A percentile compares a stretch with the other conserved stretches of the same genome.
These are phyloP conservation scores for Dichotomocladium elegans DNA, from an alignment of 371 early-diverging fungal genomes.

Conservation along the genomic window DNA sequence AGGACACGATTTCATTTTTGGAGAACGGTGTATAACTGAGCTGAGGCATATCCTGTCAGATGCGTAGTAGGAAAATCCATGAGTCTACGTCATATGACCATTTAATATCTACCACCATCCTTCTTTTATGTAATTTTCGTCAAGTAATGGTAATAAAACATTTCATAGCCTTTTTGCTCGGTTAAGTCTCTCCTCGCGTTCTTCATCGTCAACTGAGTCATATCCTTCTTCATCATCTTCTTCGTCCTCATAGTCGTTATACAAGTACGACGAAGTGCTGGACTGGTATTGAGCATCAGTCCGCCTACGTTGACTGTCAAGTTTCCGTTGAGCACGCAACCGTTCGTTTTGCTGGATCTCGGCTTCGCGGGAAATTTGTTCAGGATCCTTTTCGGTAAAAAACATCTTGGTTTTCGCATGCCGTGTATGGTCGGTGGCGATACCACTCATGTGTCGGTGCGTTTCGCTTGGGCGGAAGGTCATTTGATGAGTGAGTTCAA, in stretches of 20 bases:
- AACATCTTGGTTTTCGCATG: slow-evolving; percentile 63
- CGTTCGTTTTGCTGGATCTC: slow-evolving; percentile 41
- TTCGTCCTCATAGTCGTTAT: slow-evolving; percentile 31
- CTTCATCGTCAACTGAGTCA: slow-evolving; percentile 8
- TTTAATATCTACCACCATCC: too few relatives aligned
- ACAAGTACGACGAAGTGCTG: slow-evolving; percentile 15
- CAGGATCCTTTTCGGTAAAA: slow-evolving; percentile 59
- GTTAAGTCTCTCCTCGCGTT: slow-evolving; percentile 1
- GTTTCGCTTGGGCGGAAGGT: slow-evolving; percentile 69
- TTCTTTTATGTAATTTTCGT: too few relatives aligned
- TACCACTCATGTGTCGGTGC: slow-evolving; percentile 63
- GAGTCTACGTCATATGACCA: too few relatives aligned
- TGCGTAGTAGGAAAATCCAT: too few relatives aligned
- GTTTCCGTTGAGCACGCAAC: slow-evolving; percentile 39
- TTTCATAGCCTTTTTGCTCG: slow-evolving; percentile 1
- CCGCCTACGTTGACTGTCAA: slow-evolving; percentile 36
- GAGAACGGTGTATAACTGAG: too few relatives aligned
- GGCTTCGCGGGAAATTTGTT: slow-evolving; percentile 33
- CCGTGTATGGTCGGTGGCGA: slow-evolving; percentile 66
- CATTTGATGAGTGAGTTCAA: slow-evolving; percentile 61
- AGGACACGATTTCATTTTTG: too few relatives aligned
- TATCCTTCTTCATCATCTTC: slow-evolving; percentile 37
- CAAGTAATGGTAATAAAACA: too few relatives aligned
- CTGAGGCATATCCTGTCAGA: too few relatives aligned
- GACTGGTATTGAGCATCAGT: slow-evolving; percentile 38